Evolutionary conservation across 768 basidiomycete genomes (phyloP).

Genomic region (Crucibulum laeve): DNA sequence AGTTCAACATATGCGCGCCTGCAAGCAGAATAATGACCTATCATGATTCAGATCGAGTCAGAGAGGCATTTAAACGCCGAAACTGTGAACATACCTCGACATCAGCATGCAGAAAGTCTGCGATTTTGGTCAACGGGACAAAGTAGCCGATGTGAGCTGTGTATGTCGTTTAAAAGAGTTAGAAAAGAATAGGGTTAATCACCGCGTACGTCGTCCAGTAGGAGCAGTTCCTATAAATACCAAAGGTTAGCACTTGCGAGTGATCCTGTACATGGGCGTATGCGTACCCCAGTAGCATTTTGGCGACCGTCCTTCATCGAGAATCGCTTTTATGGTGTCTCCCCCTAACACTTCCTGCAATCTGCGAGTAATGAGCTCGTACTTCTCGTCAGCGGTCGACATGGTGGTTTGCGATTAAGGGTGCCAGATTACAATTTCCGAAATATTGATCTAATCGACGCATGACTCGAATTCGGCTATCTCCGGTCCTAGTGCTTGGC

Average conservation of each 20-base stretch:
- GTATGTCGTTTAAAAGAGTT: slow-evolving; percentile 2
- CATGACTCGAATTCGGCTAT: not conserved
- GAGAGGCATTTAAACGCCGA: slow-evolving; percentile 3
- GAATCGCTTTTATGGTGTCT: slow-evolving; percentile 75
- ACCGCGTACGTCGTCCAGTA: slow-evolving; percentile 82
- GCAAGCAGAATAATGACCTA: slow-evolving; percentile 80
- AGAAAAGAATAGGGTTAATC: slow-evolving; percentile 3
- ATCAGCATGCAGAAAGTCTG: slow-evolving; percentile 92
- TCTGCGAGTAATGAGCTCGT: slow-evolving; percentile 79
- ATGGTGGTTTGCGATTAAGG: slow-evolving; percentile 13
- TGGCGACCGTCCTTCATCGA: slow-evolving; percentile 70
- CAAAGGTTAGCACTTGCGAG: slow-evolving; percentile 6
- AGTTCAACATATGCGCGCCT: slow-evolving; percentile 35
- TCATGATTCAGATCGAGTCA: slow-evolving; percentile 8
- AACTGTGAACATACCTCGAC: slow-evolving; percentile 56
- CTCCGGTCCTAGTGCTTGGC: too few relatives aligned
- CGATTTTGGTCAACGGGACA: slow-evolving; percentile 90
- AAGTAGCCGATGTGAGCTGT: slow-evolving; percentile 97
- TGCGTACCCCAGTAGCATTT: slow-evolving; percentile 91
- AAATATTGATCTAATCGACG: not conserved
- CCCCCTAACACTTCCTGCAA: slow-evolving; percentile 87
- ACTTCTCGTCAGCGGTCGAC: slow-evolving; percentile 49
- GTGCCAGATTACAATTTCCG: too few relatives aligned
- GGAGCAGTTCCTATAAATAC: slow-evolving; percentile 73
- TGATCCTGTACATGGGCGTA: slow-evolving; percentile 4